Base-by-base conservation (phyloP, 2,329 filamentous ascomycete genomes). In the Aspergillus persii region DNA sequence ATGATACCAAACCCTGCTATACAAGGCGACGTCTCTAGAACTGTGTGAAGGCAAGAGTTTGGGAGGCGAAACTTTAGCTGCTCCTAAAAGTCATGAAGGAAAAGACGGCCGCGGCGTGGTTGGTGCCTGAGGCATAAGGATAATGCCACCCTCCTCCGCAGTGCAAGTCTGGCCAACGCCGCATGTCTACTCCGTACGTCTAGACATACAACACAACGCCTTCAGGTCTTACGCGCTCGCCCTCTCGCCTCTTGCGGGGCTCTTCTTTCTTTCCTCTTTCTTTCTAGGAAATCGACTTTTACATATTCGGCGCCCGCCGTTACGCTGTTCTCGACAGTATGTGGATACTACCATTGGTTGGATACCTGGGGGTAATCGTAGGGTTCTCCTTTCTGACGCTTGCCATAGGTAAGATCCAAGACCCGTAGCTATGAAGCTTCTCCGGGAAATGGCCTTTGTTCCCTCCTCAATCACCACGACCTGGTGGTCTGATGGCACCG, bases 301-400 rank as follows among this genome's bases (percentile, higher is more conserved):
- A 11, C 15, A 27, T 33, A 30, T 8, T 8, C 26, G 9, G 9
- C 47, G 29, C 39, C 7, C 12, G 15, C 29, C n/a, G 5, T 31
- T 30, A 57, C 12, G n/a, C 36, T 46, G 11, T 31, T 50, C 29
- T 31, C 36, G 15, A 27, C 47, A 85, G 64, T 65, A 97, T 98
- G 95, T 98, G 93, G 92, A 92, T 99, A 80, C 81, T 99, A 71
- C 93, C 94, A 69, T 80, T 98, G 48, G 81, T 99, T 70, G 95
- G 95, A 70, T 97, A 96, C 72, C 77, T 92, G 36, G 95, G 95
- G 71, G 87, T 96, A 67, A 79, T 92, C 63, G 80, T 96, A 61
- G 94, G 94, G 74, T 99, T 99, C 80, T 87, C 86, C 71, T 98
- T 99, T 79, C 82, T 99, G 66, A 98, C 95, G 23, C 83, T 99